A percentile compares a stretch with the other conserved stretches of the same genome.
phyloP scores from a whole-genome alignment of 2,329 filamentous ascomycete genomes.

The Colletotrichum liaoningense region DNA sequence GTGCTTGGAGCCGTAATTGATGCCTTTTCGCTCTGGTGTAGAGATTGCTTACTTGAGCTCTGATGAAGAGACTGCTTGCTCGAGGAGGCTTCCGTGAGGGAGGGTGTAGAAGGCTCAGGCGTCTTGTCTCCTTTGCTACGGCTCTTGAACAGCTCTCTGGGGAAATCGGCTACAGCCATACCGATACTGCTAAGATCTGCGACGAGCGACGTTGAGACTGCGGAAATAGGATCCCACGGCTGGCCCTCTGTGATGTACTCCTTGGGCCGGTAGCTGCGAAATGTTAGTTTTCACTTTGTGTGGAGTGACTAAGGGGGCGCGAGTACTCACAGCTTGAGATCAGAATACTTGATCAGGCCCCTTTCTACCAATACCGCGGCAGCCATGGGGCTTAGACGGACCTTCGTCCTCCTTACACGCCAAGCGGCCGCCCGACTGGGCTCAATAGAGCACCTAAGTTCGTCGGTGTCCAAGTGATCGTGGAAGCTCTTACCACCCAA shows the following conservation, averaged over 20 bases:
- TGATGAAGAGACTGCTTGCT: not conserved
- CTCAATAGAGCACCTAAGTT: constrained; percentile 76
- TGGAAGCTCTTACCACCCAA: constrained; percentile 77
- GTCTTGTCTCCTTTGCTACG: constrained; percentile 38
- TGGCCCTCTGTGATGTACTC: constrained; percentile 85
- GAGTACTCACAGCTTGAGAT: constrained; percentile 76
- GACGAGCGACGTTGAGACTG: constrained; percentile 81
- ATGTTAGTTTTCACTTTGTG: not conserved
- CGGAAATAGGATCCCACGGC: constrained; percentile 82
- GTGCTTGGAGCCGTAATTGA: constrained; percentile 12
- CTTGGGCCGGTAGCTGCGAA: constrained; percentile 56
- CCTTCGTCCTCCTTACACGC: constrained; percentile 75
- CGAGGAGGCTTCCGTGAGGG: constrained; percentile 9
- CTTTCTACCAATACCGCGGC: constrained; percentile 75
- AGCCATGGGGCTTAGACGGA: constrained; percentile 78
- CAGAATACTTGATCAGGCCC: constrained; percentile 73
- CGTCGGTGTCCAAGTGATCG: constrained; percentile 73
- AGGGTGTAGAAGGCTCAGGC: constrained; percentile 23
- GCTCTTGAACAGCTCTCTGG: constrained; percentile 65
- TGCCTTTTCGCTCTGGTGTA: constrained; percentile 14
- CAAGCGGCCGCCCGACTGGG: constrained; percentile 79
- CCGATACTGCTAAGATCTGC: constrained; percentile 84
- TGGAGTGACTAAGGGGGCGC: not conserved
- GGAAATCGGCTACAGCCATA: constrained; percentile 84
- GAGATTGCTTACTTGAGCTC: not conserved